A percentile compares a stretch with the other conserved stretches of the same genome.
These are phyloP conservation scores for Pseudogymnoascus pannorum DNA, from an alignment of 2,329 filamentous ascomycete genomes.

Conservation along the genomic window DNA sequence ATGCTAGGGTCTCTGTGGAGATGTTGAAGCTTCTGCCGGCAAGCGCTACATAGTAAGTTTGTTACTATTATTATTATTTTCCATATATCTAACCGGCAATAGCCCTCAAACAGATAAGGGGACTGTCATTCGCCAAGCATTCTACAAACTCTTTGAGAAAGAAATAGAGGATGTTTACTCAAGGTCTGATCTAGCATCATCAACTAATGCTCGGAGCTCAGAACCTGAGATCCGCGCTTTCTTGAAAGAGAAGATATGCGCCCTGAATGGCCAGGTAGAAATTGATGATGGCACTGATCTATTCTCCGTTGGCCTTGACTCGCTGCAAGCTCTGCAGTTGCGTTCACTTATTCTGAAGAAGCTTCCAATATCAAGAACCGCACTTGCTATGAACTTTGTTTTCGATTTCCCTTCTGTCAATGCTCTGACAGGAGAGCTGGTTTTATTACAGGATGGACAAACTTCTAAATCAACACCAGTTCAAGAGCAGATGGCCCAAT, in stretches of 20 bases:
- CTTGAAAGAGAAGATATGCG: slow-evolving; percentile 21
- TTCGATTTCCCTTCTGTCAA: slow-evolving; percentile 49
- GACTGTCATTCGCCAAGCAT: slow-evolving; percentile 42
- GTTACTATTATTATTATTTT: slow-evolving; percentile 30
- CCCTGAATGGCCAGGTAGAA: slow-evolving; percentile 8
- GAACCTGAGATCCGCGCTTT: slow-evolving; percentile 11
- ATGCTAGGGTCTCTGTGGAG: slow-evolving; percentile 45
- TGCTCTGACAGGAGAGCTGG: slow-evolving; percentile 38
- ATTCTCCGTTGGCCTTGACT: slow-evolving; percentile 51
- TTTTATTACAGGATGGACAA: slow-evolving; percentile 27
- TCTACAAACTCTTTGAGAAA: slow-evolving; percentile 37
- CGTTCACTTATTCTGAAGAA: slow-evolving; percentile 44
- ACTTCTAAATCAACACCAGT: neutral
- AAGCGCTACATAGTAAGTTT: neutral
- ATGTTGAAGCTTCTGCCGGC: slow-evolving; percentile 43
- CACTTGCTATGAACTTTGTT: slow-evolving; percentile 47
- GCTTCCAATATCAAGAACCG: slow-evolving; percentile 40
- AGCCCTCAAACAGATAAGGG: slow-evolving; percentile 37
- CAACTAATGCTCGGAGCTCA: slow-evolving; percentile 10
- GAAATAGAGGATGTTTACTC: slow-evolving; percentile 38
- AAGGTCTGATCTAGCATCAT: slow-evolving; percentile 19
- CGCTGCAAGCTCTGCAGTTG: slow-evolving; percentile 49
- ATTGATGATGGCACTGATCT: slow-evolving; percentile 43
- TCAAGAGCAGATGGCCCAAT: slow-evolving; percentile 34
- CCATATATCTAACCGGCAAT: slow-evolving; percentile 31